phyloP scores from a whole-genome alignment of 495 filamentous ascomycete genomes.

The Chaetomium fimeti region DNA sequence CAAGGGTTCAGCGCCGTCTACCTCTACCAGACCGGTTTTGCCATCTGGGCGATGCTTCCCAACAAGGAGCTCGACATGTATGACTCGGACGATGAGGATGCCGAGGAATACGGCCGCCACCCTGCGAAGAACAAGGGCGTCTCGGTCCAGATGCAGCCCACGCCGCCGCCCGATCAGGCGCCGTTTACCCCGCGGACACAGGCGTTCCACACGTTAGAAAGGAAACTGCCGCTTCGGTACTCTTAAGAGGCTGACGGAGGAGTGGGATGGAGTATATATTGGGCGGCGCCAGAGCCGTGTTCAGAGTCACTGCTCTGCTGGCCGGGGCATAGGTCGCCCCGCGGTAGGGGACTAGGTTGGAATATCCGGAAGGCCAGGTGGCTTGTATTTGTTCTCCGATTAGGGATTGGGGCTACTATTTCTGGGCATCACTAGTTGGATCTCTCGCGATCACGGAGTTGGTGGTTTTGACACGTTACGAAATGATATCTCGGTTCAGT shows the following conservation, averaged over 20 bases:
- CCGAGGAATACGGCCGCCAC: slow-evolving; percentile 30
- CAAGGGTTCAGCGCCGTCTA: slow-evolving; percentile 51
- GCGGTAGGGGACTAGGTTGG: neutral
- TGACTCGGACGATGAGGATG: slow-evolving; percentile 40
- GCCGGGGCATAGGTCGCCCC: slow-evolving; percentile 2
- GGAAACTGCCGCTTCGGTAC: slow-evolving; percentile 43
- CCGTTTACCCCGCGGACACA: slow-evolving; percentile 55
- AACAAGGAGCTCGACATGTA: slow-evolving; percentile 46
- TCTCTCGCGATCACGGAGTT: neutral
- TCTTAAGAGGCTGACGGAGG: slow-evolving; percentile 3
- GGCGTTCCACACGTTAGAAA: slow-evolving; percentile 55
- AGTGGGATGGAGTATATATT: neutral
- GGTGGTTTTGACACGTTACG: neutral
- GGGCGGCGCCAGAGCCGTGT: slow-evolving; percentile 2
- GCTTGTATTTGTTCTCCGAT: neutral
- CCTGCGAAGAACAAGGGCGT: slow-evolving; percentile 25
- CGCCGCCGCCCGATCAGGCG: slow-evolving; percentile 29
- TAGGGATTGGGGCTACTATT: neutral
- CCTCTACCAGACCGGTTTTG: slow-evolving; percentile 54
- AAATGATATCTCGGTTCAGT: neutral
- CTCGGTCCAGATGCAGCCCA: slow-evolving; percentile 47
- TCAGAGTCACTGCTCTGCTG: slow-evolving; percentile 9
- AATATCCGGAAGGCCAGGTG: neutral
- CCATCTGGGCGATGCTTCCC: slow-evolving; percentile 61
- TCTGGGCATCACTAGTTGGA: neutral